Evolutionary conservation across 805 yeast species (phyloP).

Genomic region (Kodamaea fukazawae): DNA sequence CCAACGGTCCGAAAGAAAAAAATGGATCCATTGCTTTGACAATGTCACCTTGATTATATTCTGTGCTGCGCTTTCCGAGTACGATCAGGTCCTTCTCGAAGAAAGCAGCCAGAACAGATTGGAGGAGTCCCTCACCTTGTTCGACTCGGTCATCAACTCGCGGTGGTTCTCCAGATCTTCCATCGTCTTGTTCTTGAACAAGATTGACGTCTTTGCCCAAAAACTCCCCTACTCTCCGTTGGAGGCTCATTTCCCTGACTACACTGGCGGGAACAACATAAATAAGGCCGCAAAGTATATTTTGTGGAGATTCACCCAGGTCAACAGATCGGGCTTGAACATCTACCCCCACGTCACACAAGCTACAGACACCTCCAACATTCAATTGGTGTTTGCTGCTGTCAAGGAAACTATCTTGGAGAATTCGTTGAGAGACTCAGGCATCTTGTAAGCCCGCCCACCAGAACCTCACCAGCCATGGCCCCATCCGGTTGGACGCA

Average conservation of each 20-base stretch:
- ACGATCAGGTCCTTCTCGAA: constrained; percentile 78
- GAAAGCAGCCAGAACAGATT: constrained; percentile 27
- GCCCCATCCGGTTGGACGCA: too few species aligned
- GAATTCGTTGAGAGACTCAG: constrained; percentile 72
- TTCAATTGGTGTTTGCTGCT: constrained; percentile 80
- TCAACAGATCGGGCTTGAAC: constrained; percentile 76
- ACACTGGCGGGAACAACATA: constrained; percentile 85
- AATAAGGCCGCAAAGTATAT: constrained; percentile 90
- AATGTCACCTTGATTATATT: constrained; percentile 86
- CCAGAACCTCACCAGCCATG: too few species aligned
- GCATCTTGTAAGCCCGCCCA: constrained; percentile 44
- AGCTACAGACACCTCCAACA: constrained; percentile 90
- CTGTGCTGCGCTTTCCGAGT: constrained; percentile 88
- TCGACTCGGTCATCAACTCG: constrained; percentile 88
- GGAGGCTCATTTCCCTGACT: constrained; percentile 83
- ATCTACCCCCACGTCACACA: constrained; percentile 91
- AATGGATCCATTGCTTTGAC: constrained; percentile 97
- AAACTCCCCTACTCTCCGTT: constrained; percentile 79
- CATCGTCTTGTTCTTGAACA: constrained; percentile 80
- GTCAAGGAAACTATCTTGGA: constrained; percentile 78
- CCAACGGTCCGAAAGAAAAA: constrained; percentile 90
- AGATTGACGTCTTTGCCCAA: constrained; percentile 86
- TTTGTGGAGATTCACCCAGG: constrained; percentile 83
- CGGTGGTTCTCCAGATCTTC: constrained; percentile 91
- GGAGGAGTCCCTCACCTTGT: constrained; percentile 62